Evolutionary conservation across 2,329 filamentous ascomycete genomes (phyloP).

Genomic region (Fusarium udum): DNA sequence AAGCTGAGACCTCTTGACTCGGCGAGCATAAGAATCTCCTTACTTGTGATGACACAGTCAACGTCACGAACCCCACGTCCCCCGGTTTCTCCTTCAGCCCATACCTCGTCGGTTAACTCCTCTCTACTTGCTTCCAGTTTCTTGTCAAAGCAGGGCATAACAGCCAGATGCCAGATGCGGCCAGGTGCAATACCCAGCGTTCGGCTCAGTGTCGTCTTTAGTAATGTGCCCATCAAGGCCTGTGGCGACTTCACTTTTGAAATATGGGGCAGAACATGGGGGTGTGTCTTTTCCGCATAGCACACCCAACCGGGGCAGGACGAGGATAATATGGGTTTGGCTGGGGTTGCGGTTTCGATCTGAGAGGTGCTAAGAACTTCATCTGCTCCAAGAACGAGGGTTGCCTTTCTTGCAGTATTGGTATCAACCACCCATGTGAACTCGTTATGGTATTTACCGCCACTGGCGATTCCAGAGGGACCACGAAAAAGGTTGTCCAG

Average conservation of each 20-base stretch:
- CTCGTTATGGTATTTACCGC: constrained; percentile 76
- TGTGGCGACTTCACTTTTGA: constrained; percentile 94
- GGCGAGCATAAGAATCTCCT: constrained; percentile 90
- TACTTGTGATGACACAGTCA: constrained; percentile 97
- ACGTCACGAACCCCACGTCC: constrained; percentile 79
- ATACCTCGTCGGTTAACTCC: constrained; percentile 85
- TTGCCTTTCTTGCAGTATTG: constrained; percentile 82
- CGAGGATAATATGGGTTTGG: constrained; percentile 79
- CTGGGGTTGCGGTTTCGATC: constrained; percentile 30
- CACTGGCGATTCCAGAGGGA: constrained; percentile 71
- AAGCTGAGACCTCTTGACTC: constrained; percentile 83
- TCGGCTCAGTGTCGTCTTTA: constrained; percentile 86
- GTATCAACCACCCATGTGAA: constrained; percentile 95
- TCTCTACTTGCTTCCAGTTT: constrained; percentile 95
- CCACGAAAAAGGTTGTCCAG: constrained; percentile 80
- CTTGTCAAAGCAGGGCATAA: constrained; percentile 99
- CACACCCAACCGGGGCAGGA: constrained; percentile 98
- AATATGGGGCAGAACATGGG: constrained; percentile 89
- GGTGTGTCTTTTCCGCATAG: constrained; percentile 98
- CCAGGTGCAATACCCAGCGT: constrained; percentile 76
- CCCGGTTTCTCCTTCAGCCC: constrained; percentile 64
- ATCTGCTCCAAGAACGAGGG: constrained; percentile 80
- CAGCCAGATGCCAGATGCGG: constrained; percentile 90
- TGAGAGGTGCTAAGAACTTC: constrained; percentile 64
- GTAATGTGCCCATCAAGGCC: constrained; percentile 85